A percentile compares a stretch with the other conserved stretches of the same genome.
Conservation (phyloP, 306 rosid species). For the Quercus wislizeni region DNA sequence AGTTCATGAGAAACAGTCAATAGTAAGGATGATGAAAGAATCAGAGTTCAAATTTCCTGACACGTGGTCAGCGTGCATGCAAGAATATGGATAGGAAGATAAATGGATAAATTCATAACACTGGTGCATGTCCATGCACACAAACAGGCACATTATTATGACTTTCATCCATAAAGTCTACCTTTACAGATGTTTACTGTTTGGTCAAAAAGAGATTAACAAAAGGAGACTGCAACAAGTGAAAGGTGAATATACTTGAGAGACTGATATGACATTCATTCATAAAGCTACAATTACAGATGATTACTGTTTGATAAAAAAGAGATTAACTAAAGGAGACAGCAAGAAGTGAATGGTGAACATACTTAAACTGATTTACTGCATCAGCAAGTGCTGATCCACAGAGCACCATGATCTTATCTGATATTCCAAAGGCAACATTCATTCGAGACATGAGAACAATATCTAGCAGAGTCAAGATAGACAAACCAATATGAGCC, state of each 20-base stretch:
- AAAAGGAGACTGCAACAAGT: constrained; percentile 7
- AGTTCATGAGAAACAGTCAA: constrained; percentile 7
- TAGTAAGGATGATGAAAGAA: neutral
- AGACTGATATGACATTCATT: neutral
- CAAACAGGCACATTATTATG: neutral
- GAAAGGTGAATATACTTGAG: constrained; percentile 47
- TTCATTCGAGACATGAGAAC: constrained; percentile 57
- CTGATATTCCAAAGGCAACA: constrained; percentile 55
- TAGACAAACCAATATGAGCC: constrained; percentile 61
- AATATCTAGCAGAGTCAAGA: constrained; percentile 57
- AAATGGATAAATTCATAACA: constrained; percentile 6
- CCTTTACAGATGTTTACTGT: neutral
- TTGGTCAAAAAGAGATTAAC: neutral
- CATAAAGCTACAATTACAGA: neutral
- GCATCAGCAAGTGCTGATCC: constrained; percentile 77
- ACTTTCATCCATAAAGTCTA: constrained; percentile 3
- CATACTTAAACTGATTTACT: constrained; percentile 78
- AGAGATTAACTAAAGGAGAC: neutral
- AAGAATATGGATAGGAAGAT: neutral
- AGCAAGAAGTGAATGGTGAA: constrained; percentile 14
- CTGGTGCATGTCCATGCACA: neutral
- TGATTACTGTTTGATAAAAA: neutral
- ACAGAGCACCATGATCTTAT: constrained; percentile 61
- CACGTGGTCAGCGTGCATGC: neutral
- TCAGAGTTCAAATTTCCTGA: constrained; percentile 6